phyloP scores from a whole-genome alignment of 371 early-diverging fungal species.

The Mucor plumbeus region DNA sequence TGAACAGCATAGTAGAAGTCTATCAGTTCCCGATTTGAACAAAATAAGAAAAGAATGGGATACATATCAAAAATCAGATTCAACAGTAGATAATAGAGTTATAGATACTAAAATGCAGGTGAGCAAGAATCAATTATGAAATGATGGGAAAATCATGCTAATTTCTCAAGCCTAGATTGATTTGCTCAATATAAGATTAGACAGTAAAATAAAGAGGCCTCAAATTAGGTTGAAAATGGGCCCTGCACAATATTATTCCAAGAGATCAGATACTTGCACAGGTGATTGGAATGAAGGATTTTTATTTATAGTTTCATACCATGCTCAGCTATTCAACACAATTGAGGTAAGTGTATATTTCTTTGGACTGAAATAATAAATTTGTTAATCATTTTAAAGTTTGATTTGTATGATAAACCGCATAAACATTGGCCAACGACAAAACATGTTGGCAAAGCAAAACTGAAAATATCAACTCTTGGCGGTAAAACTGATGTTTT shows the following conservation, averaged over 20 bases:
- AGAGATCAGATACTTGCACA: constrained; percentile 35
- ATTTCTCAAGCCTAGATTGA: constrained; percentile 33
- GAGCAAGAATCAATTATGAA: background rate
- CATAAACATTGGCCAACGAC: constrained; percentile 45
- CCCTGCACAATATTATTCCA: constrained; percentile 41
- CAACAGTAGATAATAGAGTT: constrained; percentile 20
- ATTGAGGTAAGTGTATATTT: constrained; percentile 3
- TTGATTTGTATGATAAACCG: constrained; percentile 49
- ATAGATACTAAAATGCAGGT: constrained; percentile 34
- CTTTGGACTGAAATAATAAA: background rate
- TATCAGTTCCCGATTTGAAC: constrained; percentile 43
- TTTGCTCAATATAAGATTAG: constrained; percentile 42
- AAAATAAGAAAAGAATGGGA: constrained; percentile 40
- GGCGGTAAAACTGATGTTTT: constrained; percentile 23
- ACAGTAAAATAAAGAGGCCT: constrained; percentile 36
- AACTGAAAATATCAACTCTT: constrained; percentile 25
- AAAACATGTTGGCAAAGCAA: constrained; percentile 47
- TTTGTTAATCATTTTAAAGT: constrained; percentile 16
- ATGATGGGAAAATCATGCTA: background rate
- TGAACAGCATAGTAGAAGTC: constrained; percentile 21
- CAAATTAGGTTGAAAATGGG: constrained; percentile 45
- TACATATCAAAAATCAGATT: constrained; percentile 22
- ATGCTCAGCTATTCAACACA: constrained; percentile 75
- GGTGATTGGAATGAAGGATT: constrained; percentile 83
- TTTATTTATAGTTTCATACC: constrained; percentile 72